A percentile compares a stretch with the other conserved stretches of the same genome.
Evolutionary conservation across 202 grass and related monocot genomes (phyloP).

Genomic region (Cymbopogon flexuosus): DNA sequence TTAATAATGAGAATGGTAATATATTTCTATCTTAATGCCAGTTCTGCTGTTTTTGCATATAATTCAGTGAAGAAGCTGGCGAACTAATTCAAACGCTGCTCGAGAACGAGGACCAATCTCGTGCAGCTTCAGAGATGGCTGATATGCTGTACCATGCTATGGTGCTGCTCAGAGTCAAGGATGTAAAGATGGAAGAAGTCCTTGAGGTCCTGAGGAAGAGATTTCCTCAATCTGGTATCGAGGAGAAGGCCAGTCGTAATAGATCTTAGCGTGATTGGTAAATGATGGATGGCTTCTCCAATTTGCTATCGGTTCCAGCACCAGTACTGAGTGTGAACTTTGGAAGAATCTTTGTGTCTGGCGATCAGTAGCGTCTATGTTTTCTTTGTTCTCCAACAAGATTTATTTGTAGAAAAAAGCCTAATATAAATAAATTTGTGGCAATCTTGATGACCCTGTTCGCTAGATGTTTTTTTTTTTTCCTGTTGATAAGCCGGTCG

Average conservation of each 20-base stretch:
- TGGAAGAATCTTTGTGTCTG: too few relatives aligned
- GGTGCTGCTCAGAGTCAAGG: constrained; percentile 66
- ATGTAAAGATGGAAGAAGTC: constrained; percentile 77
- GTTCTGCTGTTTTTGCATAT: background rate
- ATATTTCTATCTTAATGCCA: background rate
- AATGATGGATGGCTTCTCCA: background rate
- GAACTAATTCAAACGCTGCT: constrained; percentile 71
- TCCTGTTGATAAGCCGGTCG: too few relatives aligned
- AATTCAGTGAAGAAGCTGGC: constrained; percentile 62
- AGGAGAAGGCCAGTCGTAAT: constrained; percentile 68
- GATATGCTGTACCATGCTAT: constrained; percentile 83
- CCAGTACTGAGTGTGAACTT: background rate
- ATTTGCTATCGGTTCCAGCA: background rate
- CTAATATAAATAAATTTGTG: too few relatives aligned
- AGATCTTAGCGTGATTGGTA: constrained; percentile 23
- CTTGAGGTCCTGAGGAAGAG: constrained; percentile 65
- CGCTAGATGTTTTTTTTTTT: too few relatives aligned
- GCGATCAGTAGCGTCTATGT: too few relatives aligned
- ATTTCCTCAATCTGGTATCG: constrained; percentile 67
- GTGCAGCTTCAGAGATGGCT: constrained; percentile 67
- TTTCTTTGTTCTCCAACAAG: too few relatives aligned
- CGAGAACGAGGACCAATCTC: constrained; percentile 54
- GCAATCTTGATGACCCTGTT: too few relatives aligned
- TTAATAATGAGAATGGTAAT: background rate
- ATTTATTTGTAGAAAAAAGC: too few relatives aligned